phyloP scores from a whole-genome alignment of 805 yeast species.

The Ogataea methanolica region DNA sequence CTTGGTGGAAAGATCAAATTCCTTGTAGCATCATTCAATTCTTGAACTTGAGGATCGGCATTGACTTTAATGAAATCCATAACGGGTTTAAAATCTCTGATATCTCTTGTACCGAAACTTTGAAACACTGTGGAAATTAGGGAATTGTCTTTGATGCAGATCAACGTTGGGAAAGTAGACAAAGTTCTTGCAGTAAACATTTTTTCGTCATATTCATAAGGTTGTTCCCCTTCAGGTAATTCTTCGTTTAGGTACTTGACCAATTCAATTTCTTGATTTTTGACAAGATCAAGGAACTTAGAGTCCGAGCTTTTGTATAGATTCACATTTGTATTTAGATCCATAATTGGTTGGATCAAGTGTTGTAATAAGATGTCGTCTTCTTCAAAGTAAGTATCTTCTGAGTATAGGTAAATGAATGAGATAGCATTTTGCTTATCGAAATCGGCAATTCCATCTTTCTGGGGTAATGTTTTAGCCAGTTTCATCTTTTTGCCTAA shows the following conservation, averaged over 20 bases:
- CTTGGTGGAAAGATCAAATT: constrained; percentile 33
- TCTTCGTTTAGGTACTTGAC: constrained; percentile 41
- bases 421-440: constrained; percentile 39
- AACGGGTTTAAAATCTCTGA: constrained; percentile 45
- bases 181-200: constrained; percentile 47
- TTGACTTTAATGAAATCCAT: constrained; percentile 45
- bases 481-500: constrained; percentile 21
- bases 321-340: constrained; percentile 49
- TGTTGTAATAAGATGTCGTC: constrained; percentile 60
- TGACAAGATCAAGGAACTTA: constrained; percentile 34
- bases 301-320: constrained; percentile 48
- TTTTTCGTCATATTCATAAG: constrained; percentile 37
- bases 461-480: constrained; percentile 3
- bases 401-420: constrained; percentile 51
- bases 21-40: constrained; percentile 39
- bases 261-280: constrained; percentile 37
- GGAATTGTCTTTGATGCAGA: constrained; percentile 55
- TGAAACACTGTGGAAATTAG: constrained; percentile 49
- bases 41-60: constrained; percentile 48
- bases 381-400: constrained; percentile 48
- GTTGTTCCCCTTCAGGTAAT: constrained; percentile 3
- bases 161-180: constrained; percentile 58
- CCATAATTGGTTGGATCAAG: constrained; percentile 54
- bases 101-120: constrained; percentile 60
- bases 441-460: constrained; percentile 24